Evolutionary conservation across 2,329 filamentous ascomycete species (phyloP).

Genomic region (Dryadomyces quercivorus): DNA sequence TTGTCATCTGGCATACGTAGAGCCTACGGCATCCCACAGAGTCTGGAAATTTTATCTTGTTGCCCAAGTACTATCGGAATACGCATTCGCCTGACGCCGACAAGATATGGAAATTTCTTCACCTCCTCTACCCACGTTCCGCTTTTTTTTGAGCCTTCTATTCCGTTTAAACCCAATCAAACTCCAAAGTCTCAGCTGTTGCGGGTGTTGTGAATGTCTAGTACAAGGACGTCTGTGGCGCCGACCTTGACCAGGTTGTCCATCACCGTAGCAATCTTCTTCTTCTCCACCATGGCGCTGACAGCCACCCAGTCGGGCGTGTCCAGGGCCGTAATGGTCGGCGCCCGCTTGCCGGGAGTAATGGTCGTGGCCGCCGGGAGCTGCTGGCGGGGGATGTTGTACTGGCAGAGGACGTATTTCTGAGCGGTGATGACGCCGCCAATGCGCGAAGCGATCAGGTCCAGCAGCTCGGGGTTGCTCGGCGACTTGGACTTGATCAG

Average conservation of each 20-base stretch:
- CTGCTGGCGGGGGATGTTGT: constrained; percentile 69
- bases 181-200: constrained; percentile 9
- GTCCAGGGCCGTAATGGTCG: constrained; percentile 82
- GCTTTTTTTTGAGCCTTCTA: background rate
- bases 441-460: constrained; percentile 77
- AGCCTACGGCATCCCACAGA: background rate
- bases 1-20: constrained; percentile 66
- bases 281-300: constrained; percentile 84
- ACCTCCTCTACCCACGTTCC: background rate
- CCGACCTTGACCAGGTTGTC: constrained; percentile 66
- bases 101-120: background rate
- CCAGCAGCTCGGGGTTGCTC: constrained; percentile 66
- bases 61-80: background rate
- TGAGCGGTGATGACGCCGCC: constrained; percentile 91
- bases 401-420: constrained; percentile 88
- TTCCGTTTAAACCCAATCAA: background rate
- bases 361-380: constrained; percentile 59
- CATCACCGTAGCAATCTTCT: constrained; percentile 75
- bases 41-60: background rate
- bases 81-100: background rate
- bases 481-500: constrained; percentile 83
- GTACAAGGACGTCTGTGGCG: constrained; percentile 73
- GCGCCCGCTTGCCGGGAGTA: constrained; percentile 86
- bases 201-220: constrained; percentile 66
- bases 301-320: constrained; percentile 91